A percentile compares a stretch with the other conserved stretches of the same genome.
These are phyloP conservation scores for Polytolypa hystricis DNA, from an alignment of 2,329 filamentous ascomycete species.

Conservation along the genomic window DNA sequence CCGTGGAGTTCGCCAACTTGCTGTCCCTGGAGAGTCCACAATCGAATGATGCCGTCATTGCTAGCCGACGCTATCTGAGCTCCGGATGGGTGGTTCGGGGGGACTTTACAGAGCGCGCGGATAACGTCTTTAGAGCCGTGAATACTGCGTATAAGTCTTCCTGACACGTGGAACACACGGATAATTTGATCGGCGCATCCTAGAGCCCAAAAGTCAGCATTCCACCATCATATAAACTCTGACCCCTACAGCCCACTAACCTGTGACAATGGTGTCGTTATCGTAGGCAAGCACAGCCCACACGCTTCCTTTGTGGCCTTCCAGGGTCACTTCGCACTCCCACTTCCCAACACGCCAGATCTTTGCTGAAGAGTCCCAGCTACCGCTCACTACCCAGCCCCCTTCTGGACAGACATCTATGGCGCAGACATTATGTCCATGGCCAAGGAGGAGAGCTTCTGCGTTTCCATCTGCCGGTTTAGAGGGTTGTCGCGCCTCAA, in stretches of 20 bases:
- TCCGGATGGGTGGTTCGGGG: conserved; percentile 61
- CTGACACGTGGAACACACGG: conserved; percentile 61
- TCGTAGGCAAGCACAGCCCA: conserved; percentile 88
- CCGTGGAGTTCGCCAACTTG: conserved; percentile 68
- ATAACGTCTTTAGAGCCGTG: conserved; percentile 71
- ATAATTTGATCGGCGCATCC: conserved; percentile 85
- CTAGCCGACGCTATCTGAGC: conserved; percentile 91
- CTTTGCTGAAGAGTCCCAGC: conserved; percentile 83
- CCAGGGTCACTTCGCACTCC: conserved; percentile 61
- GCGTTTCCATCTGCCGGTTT: conserved; percentile 62
- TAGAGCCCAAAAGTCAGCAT: conserved; percentile 11
- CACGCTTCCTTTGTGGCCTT: conserved; percentile 69
- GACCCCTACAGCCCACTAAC: conserved; percentile 25
- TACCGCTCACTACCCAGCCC: conserved; percentile 71
- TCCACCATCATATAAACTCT: too few species aligned
- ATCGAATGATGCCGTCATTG: conserved; percentile 77
- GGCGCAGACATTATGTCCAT: conserved; percentile 77
- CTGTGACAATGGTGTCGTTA: conserved; percentile 66
- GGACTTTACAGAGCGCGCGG: conserved; percentile 76
- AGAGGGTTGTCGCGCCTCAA: conserved; percentile 71
- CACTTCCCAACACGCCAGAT: conserved; percentile 80
- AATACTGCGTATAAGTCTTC: conserved; percentile 53
- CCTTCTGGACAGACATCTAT: conserved; percentile 66
- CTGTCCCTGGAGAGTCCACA: conserved; percentile 75
- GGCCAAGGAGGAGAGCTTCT: conserved; percentile 75